Base-by-base conservation (phyloP, 805 yeast species). In the Monosporozyma unispora region DNA sequence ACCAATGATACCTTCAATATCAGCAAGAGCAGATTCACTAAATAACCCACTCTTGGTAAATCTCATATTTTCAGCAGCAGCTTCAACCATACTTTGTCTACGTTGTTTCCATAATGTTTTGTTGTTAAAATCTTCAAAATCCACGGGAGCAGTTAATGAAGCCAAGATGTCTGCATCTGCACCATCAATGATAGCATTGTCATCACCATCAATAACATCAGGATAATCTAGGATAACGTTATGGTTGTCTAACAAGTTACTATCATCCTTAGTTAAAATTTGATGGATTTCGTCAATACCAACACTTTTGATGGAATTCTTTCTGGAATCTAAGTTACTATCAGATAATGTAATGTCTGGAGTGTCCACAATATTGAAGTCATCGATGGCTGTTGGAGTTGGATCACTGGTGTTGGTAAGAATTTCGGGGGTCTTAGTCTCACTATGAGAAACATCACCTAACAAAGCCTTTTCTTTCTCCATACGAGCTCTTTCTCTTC, bases 31-130 rank as follows among this genome's bases (percentile, higher is more conserved):
- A 51, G 78, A 79, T 62, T 85, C 93, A 60, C 84, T 82, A 63
- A 85, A 85, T 49, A 86, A 67, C 4, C 95, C 95, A 53, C 80
- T 78, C 58, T 79, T 84, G 0, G 95, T 86, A 18, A 83, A 80
- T 54, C 91, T 71, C 56, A 80, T 70, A 10, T 90, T 90, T 61
- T 85, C 91, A 9, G 80, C 77, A 8, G 82, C 83, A 3, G 93
- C 90, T 57, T 84, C 93, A 1, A 74, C 84, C 48, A 80, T 75
- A 50, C 87, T 81, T 45, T 83, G 82, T 57, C 86, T 72, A 62
- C 89, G 75, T 57, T 80, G 76, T 58, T 80, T 64, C 61, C 70
- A 66, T 38, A 64, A 59, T 1, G 63, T 50, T 2, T 64, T 54
- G n/a, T 56, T 58, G 45, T 65, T 66, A 25, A 57, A 48, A 37